Conservation (phyloP, 2,329 filamentous ascomycete genomes). For the Aspergillus ibericus region DNA sequence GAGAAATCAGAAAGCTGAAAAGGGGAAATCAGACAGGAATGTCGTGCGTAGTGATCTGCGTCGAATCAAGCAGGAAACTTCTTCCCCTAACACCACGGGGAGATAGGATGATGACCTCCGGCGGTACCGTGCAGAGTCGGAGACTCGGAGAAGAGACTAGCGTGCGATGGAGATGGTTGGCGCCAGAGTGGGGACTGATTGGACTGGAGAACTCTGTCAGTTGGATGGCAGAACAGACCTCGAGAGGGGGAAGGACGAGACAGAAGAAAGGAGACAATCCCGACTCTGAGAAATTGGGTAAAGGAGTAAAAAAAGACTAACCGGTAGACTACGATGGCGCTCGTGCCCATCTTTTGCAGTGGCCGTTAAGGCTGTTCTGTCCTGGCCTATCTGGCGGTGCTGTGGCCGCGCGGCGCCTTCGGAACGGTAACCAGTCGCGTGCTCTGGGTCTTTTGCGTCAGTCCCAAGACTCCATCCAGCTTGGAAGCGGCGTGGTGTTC, state of each 20-base stretch:
- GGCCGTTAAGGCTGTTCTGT: constrained; percentile 15
- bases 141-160: constrained; percentile 1
- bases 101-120: constrained; percentile 1
- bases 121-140: constrained; percentile 10
- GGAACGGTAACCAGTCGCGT: constrained; percentile 18
- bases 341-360: neutral
- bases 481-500: neutral
- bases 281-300: neutral
- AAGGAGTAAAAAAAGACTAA: neutral
- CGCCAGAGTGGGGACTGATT: neutral
- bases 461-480: neutral
- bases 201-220: constrained; percentile 1
- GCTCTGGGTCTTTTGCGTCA: constrained; percentile 11
- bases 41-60: neutral
- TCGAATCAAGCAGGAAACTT: constrained; percentile 3
- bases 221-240: no score
- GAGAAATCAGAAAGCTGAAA: neutral
- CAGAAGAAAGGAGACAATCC: neutral
- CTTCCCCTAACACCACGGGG: constrained; percentile 9
- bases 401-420: constrained; percentile 14
- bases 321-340: neutral
- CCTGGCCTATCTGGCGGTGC: neutral
- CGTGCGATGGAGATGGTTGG: neutral
- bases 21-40: neutral
- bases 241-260: constrained; percentile 1